Base-by-base conservation (phyloP, 2,329 filamentous ascomycete species). In the Colletotrichum echinochloae region DNA sequence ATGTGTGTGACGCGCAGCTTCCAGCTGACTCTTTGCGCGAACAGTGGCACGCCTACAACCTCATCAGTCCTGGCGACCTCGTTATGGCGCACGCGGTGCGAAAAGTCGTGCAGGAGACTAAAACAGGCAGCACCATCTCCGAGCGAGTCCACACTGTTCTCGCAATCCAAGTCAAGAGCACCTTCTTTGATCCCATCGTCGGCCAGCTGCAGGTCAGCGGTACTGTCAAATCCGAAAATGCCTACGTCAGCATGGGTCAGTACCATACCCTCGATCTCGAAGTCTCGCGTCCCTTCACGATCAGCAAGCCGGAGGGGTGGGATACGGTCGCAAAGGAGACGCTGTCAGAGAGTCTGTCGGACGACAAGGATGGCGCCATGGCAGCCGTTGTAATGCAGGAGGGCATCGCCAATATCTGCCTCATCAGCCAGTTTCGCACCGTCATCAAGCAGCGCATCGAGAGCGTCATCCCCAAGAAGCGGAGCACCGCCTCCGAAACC, bases 301-400 rank as follows among this genome's bases (percentile, higher is more conserved):
- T 99, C 9, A 92, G 94, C 83, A 98, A 98, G 82, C 88, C 88
- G 48, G 83, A 89, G 14, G 72, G 72, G 51, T 99, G 96, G 96
- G 96, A 99, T 80, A 95, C 92, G 74, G 90, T 99, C 14, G 93
- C 95, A 4, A 84, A 92, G 57, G 90, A 93, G 70, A 91, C 93
- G 55, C 87, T 99, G 14, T 86, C 88, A 66, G 94, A 97, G 79
- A 92, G 94, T 0, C 87, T 95, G 18, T 91, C 93, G 75, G 90
- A 93, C 74, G 91, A 94, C 74, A 91, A 91, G 76, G 90, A 92
- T 72, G 94, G 94, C 1, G 92, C 95, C 72, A 87, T 97, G 23
- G 94, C 94, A 65, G 95, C 96, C 0, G 91, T 98, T 0, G 93
- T 98, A 30, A 95, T 99, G 92, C 93, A 97, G 76, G 95, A 98